Conservation (phyloP, 345 rosid genomes). For the Salix arbutifolia region DNA sequence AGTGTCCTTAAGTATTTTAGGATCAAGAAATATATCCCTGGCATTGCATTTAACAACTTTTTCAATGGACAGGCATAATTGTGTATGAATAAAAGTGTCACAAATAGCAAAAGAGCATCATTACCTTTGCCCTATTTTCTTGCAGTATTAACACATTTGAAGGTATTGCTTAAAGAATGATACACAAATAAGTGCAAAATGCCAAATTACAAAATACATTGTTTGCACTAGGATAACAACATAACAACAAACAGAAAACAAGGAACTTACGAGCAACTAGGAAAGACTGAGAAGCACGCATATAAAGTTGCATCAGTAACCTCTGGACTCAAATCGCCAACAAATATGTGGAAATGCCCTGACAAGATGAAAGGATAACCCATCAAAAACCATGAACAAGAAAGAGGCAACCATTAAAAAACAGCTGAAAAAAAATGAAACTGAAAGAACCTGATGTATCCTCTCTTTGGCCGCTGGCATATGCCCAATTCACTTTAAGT, state of each 20-base stretch:
- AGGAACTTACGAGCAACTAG: conserved; percentile 85
- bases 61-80: not conserved
- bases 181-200: not conserved
- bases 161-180: not conserved
- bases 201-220: not conserved
- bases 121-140: not conserved
- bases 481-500: conserved; percentile 99
- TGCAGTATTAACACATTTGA: not conserved
- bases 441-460: conserved; percentile 82
- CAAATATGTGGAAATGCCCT: conserved; percentile 93
- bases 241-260: not conserved
- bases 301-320: conserved; percentile 86
- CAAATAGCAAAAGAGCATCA: not conserved
- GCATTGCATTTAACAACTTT: not conserved
- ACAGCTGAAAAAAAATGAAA: not conserved
- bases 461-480: conserved; percentile 95
- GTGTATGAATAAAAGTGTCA: not conserved
- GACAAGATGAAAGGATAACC: conserved; percentile 3
- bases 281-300: conserved; percentile 87
- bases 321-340: conserved; percentile 98
- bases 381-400: not conserved
- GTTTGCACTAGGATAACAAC: not conserved
- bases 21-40: not conserved
- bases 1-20: not conserved
- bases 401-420: not conserved